These are phyloP conservation scores for Sclerotinia subarctica DNA, from an alignment of 2,329 filamentous ascomycete genomes.

Conservation along the genomic window DNA sequence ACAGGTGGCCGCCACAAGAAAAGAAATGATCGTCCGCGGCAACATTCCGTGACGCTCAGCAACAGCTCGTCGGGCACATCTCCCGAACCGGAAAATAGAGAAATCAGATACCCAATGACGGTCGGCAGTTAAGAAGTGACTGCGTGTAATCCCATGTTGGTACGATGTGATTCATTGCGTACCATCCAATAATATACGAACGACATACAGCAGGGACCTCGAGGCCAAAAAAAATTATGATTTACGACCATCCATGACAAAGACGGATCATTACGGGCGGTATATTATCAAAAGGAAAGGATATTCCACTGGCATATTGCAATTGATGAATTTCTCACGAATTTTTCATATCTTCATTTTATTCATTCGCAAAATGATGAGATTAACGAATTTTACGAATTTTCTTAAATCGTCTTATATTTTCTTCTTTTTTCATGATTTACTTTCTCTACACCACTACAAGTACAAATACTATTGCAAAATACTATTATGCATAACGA, in stretches of 20 bases:
- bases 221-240: constrained; percentile 20
- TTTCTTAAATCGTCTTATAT: constrained; percentile 17
- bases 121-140: constrained; percentile 34
- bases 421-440: constrained; percentile 5
- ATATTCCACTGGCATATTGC: not conserved
- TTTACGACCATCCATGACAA: constrained; percentile 15
- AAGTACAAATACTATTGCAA: constrained; percentile 15
- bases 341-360: not conserved
- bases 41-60: constrained; percentile 38
- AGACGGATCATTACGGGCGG: constrained; percentile 6
- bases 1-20: constrained; percentile 35
- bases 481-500: constrained; percentile 28
- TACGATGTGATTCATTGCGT: not conserved
- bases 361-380: constrained; percentile 22
- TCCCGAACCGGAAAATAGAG: constrained; percentile 33
- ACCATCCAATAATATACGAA: not conserved
- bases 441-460: not conserved
- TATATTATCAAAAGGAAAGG: constrained; percentile 11
- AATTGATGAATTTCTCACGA: constrained; percentile 13
- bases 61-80: constrained; percentile 39
- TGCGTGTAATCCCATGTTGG: constrained; percentile 23
- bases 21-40: constrained; percentile 32
- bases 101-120: constrained; percentile 27
- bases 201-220: constrained; percentile 6
- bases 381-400: constrained; percentile 13